A percentile compares a stretch with the other conserved stretches of the same genome.
Conservation (phyloP, 2,329 filamentous ascomycete species). For the Fusarium nanum region DNA sequence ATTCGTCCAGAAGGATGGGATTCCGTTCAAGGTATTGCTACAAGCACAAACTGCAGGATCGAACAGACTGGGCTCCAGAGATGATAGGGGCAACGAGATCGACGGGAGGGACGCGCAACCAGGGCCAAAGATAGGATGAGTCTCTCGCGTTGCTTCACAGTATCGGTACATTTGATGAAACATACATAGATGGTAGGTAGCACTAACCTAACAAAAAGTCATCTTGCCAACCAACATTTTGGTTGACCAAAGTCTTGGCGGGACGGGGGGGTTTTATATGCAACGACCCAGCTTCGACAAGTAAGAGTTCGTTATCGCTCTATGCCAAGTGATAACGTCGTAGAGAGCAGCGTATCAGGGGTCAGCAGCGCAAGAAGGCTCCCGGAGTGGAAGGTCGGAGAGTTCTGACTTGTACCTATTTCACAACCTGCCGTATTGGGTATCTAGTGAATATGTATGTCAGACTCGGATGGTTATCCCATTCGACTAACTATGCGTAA, state of each 20-base stretch:
- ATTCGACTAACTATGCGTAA: background rate
- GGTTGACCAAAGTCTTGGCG: constrained; percentile 24
- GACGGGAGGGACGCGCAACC: background rate
- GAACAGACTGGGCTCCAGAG: background rate
- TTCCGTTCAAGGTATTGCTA: background rate
- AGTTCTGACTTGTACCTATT: background rate
- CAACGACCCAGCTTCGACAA: constrained; percentile 6
- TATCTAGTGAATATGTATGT: background rate
- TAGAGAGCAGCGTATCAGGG: background rate
- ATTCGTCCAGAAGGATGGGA: background rate
- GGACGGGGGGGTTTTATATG: constrained; percentile 22
- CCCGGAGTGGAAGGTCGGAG: constrained; percentile 25
- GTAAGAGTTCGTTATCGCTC: constrained; percentile 13
- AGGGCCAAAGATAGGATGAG: constrained; percentile 10
- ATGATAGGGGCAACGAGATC: constrained; percentile 24
- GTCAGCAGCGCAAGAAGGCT: background rate
- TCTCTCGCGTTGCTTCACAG: background rate
- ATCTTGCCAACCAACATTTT: constrained; percentile 22
- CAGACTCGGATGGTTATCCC: background rate
- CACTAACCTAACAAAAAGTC: background rate
- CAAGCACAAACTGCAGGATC: constrained; percentile 3
- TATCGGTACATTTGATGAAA: background rate
- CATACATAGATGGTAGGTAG: constrained; percentile 1
- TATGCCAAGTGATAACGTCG: constrained; percentile 25
- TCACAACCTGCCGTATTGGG: constrained; percentile 18